phyloP scores from a whole-genome alignment of 805 yeast species.

The Metschnikowia henanensis region DNA sequence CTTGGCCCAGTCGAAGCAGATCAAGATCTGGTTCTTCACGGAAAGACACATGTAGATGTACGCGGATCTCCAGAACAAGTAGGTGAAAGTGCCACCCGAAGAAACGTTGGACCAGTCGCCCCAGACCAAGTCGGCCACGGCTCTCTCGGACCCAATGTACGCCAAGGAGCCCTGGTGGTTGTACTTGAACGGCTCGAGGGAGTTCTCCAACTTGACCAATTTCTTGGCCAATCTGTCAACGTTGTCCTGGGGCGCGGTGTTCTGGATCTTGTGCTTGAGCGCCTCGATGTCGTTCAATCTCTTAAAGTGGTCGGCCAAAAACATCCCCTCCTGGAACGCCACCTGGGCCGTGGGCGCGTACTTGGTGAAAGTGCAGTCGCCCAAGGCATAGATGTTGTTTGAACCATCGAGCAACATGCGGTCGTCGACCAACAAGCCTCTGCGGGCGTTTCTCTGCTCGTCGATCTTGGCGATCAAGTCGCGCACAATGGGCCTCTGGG shows the following conservation, averaged over 20 bases:
- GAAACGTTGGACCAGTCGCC: constrained; percentile 79
- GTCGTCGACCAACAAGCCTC: constrained; percentile 88
- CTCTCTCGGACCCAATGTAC: constrained; percentile 89
- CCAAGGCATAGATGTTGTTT: constrained; percentile 80
- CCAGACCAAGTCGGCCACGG: constrained; percentile 87
- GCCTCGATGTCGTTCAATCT: constrained; percentile 63
- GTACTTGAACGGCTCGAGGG: constrained; percentile 68
- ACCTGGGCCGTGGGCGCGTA: constrained; percentile 97
- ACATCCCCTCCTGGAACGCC: constrained; percentile 91
- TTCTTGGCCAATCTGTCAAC: constrained; percentile 47
- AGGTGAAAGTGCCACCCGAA: constrained; percentile 83
- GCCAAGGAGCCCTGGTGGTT: constrained; percentile 92
- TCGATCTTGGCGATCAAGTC: constrained; percentile 68
- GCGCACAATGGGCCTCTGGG: constrained; percentile 74
- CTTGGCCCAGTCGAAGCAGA: constrained; percentile 87
- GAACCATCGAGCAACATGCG: constrained; percentile 76
- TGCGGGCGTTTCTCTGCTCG: constrained; percentile 79
- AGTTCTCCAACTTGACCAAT: constrained; percentile 41
- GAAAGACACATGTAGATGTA: constrained; percentile 92
- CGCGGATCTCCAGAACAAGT: constrained; percentile 93
- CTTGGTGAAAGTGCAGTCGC: constrained; percentile 92
- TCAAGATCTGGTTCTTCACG: constrained; percentile 83
- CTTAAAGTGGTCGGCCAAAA: constrained; percentile 70
- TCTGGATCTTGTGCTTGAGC: constrained; percentile 44
- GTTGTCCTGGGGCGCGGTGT: constrained; percentile 41